phyloP scores from a whole-genome alignment of 2,329 filamentous ascomycete genomes.

The Calonectria hawksworthii region DNA sequence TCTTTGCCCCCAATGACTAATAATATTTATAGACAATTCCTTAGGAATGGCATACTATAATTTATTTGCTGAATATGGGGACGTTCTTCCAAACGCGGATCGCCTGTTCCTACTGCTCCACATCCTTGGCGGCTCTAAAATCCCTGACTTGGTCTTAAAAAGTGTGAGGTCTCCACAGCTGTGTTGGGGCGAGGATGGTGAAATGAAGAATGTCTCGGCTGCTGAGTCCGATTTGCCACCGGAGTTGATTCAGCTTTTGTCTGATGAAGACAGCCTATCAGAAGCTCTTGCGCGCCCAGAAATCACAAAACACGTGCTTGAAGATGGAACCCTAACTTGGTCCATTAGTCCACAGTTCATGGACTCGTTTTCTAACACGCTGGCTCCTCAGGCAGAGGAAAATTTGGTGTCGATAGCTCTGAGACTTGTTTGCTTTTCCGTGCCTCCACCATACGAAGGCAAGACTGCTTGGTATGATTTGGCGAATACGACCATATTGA shows the following conservation, averaged over 20 bases:
- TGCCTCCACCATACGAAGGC: conserved; percentile 51
- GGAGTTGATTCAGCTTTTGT: conserved; percentile 37
- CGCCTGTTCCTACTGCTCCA: conserved; percentile 44
- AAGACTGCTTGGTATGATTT: conserved; percentile 46
- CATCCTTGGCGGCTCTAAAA: conserved; percentile 37
- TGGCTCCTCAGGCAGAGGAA: conserved; percentile 36
- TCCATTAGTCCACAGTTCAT: conserved; percentile 36
- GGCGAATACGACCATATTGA: not conserved
- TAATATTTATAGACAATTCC: conserved; percentile 21
- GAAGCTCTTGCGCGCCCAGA: conserved; percentile 26
- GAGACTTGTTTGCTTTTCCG: conserved; percentile 46
- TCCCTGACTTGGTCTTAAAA: conserved; percentile 44
- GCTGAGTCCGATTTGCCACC: conserved; percentile 40
- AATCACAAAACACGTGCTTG: conserved; percentile 29
- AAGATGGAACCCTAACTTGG: conserved; percentile 36
- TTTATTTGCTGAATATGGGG: conserved; percentile 42
- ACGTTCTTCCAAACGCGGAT: conserved; percentile 42
- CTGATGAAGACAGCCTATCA: conserved; percentile 28
- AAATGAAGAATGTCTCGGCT: conserved; percentile 42
- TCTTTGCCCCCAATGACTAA: not conserved
- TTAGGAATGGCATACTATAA: conserved; percentile 40
- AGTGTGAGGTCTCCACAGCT: conserved; percentile 36
- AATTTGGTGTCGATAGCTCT: conserved; percentile 39
- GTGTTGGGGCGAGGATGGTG: conserved; percentile 45
- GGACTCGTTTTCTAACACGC: not conserved